Percentiles rank a stretch among this genome's conserved stretches.
Conservation (phyloP, 2,329 filamentous ascomycete genomes). For the Curvularia sp. region DNA sequence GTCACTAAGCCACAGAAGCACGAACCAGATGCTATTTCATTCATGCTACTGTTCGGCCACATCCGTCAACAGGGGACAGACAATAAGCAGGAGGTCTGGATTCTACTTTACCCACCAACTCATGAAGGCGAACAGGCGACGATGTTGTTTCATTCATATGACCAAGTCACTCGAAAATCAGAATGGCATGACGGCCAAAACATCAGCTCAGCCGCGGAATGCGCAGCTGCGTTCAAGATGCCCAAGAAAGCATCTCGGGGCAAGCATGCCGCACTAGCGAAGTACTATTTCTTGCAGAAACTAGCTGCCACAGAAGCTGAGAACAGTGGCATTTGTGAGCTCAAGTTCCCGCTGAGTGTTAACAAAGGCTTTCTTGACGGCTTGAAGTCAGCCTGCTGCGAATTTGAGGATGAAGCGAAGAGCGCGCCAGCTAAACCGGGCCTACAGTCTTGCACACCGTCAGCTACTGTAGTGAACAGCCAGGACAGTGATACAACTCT, state of each 20-base stretch:
- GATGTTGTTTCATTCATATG: constrained; percentile 1
- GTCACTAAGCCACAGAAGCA: neutral
- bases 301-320: neutral
- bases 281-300: constrained; percentile 15
- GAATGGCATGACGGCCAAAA: neutral
- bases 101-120: neutral
- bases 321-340: neutral
- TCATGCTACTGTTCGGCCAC: constrained; percentile 3
- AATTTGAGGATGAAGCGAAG: neutral
- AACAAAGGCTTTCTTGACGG: neutral
- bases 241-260: neutral
- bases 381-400: neutral
- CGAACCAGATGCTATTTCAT: neutral
- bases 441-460: neutral
- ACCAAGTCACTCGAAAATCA: neutral
- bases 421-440: neutral
- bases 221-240: neutral
- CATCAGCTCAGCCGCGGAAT: neutral
- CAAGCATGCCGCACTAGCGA: constrained; percentile 11
- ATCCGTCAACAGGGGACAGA: neutral
- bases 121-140: neutral
- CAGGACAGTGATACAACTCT: neutral
- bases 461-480: neutral
- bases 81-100: neutral
- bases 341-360: neutral